Evolutionary conservation across 164 flowering plant species (phyloP), one percentile per base, ranked within the genome.

Genomic region (Platanus orientalis): DNA sequence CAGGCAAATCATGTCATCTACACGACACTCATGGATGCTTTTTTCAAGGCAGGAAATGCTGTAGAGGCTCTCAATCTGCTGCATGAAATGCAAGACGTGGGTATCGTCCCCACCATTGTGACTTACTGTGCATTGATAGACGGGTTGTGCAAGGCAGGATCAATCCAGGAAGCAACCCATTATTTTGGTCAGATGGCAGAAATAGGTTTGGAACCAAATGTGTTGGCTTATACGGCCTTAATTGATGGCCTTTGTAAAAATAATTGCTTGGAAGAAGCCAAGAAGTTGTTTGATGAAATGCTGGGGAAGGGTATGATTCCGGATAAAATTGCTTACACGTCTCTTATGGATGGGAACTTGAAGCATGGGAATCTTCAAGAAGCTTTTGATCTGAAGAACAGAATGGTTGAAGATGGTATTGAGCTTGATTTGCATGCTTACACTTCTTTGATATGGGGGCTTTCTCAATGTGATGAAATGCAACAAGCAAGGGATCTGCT

Each of bases 191-290:
- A 62, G 63, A 84, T 89, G 90, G 44, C 11, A 47, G 73, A 70
- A 4, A 54, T 62, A 52, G 80, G 81, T 65, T 63, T 86, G 44
- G 66, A 69, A 30, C 92, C 98, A 25, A 86, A 89, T 73, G 78
- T 84, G 45, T 70, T 73, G 32, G 79, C 78, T 49, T 92, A 83
- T 71, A 88, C 95, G 13, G 84, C 93, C 4, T 72, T 89, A 30
- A 82, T 92, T 58, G 84, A 89, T 69, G 95, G 92, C 2, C 81
- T 86, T 40, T 84, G 92, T 64, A 87, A 81, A 76, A 66, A 63
- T 67, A 69, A 75, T 47, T 64, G 72, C 70, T 56, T 84, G 45
- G 88, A 78, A 64, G 78, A 63, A 64, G 96, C 95, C 16, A 74
- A 47, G 23, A 73, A 75, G 73, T 65, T 86, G 52, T 88, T 89